A percentile compares a stretch with the other conserved stretches of the same genome.
Evolutionary conservation across 2,329 filamentous ascomycete species (phyloP).

Genomic region (Ophiosphaerella korrae): DNA sequence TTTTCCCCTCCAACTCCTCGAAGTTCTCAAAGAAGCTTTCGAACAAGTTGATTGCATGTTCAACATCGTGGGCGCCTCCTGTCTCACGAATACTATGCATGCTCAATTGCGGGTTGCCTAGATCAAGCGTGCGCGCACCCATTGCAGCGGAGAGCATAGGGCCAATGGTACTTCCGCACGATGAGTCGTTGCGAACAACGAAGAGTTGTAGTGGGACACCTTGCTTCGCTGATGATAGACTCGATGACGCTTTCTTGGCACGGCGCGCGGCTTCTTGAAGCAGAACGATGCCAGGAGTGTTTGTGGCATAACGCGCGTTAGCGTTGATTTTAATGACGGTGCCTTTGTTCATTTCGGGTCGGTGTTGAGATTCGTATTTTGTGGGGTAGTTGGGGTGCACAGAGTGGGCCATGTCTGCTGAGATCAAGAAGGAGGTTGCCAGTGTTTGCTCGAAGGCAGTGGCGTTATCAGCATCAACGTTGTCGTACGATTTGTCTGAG

Average conservation of each 20-base stretch:
- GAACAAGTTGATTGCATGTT: conserved; percentile 84
- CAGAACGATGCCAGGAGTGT: conserved; percentile 91
- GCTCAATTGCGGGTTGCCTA: conserved; percentile 91
- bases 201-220: conserved; percentile 92
- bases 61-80: conserved; percentile 84
- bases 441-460: conserved; percentile 95
- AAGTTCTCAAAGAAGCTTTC: conserved; percentile 85
- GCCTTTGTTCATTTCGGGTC: conserved; percentile 94
- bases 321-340: conserved; percentile 98
- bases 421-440: conserved; percentile 88
- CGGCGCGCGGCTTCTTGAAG: conserved; percentile 80
- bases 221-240: conserved; percentile 53
- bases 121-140: conserved; percentile 85
- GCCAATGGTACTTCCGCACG: conserved; percentile 94
- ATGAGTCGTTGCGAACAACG: conserved; percentile 92
- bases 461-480: conserved; percentile 61
- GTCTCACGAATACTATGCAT: conserved; percentile 99
- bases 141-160: conserved; percentile 91
- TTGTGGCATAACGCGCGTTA: conserved; percentile 95
- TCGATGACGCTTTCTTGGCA: conserved; percentile 57
- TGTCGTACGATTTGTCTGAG: conserved; percentile 70
- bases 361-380: conserved; percentile 91
- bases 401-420: conserved; percentile 96
- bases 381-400: conserved; percentile 92
- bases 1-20: conserved; percentile 75